A percentile compares a stretch with the other conserved stretches of the same genome.
Evolutionary conservation across 805 yeast genomes (phyloP).

Genomic region (Maudiozyma barnettii): DNA sequence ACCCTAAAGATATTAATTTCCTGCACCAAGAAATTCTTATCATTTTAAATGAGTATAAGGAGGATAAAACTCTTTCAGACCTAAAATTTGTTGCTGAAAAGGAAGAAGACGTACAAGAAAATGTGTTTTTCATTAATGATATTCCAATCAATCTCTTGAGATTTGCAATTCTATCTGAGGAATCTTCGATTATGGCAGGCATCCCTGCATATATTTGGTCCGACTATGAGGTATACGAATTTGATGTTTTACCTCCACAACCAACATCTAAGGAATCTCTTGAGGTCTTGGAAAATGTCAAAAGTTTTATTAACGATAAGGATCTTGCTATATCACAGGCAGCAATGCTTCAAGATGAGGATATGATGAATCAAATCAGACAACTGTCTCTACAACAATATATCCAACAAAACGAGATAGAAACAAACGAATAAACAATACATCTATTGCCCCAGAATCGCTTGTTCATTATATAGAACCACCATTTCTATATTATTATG

Average conservation of each 20-base stretch:
- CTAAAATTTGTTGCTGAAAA: background rate
- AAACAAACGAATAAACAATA: background rate
- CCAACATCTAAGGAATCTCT: conserved; percentile 26
- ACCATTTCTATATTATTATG: background rate
- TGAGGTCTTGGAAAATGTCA: conserved; percentile 31
- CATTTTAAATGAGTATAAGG: conserved; percentile 14
- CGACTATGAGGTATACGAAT: conserved; percentile 53
- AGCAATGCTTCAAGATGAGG: conserved; percentile 28
- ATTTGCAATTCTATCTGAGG: conserved; percentile 62
- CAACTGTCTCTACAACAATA: conserved; percentile 27
- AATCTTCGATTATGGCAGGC: conserved; percentile 59
- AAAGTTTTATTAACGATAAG: conserved; percentile 27
- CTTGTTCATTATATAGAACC: too few species aligned
- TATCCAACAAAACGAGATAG: conserved; percentile 18
- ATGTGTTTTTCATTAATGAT: conserved; percentile 19
- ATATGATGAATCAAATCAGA: conserved; percentile 23
- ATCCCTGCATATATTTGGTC: conserved; percentile 57
- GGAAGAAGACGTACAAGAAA: background rate
- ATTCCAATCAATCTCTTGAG: conserved; percentile 57
- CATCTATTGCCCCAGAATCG: too few species aligned
- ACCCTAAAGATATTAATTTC: conserved; percentile 37
- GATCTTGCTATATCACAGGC: conserved; percentile 20
- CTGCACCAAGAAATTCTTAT: conserved; percentile 35
- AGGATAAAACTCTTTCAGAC: conserved; percentile 3
- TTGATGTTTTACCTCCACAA: conserved; percentile 62